Evolutionary conservation across 352 stramenopile genomes (phyloP).

Genomic region (Pythium grandisporangium): DNA sequence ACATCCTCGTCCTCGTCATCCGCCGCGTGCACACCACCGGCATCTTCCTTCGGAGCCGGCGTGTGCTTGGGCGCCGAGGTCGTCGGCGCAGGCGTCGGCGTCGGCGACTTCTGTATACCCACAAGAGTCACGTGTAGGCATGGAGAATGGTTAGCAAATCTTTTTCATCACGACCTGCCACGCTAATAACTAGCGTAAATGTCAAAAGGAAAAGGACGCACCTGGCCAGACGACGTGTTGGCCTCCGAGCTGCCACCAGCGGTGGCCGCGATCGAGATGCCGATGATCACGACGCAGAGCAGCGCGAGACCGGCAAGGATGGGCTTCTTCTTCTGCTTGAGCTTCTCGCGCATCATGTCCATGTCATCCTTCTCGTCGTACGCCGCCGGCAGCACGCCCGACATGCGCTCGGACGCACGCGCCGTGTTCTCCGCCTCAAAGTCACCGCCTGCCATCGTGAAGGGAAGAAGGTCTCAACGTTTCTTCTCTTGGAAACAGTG

Average conservation of each 20-base stretch:
- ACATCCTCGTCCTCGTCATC: too few relatives aligned
- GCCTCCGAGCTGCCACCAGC: slow-evolving; percentile 6
- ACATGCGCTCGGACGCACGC: slow-evolving; percentile 20
- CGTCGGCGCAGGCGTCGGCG: slow-evolving; percentile 5
- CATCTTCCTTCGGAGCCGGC: neutral
- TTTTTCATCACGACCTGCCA: slow-evolving; percentile 4
- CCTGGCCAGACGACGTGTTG: slow-evolving; percentile 26
- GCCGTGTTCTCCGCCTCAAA: slow-evolving; percentile 29
- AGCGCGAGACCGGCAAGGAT: slow-evolving; percentile 52
- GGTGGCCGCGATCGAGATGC: slow-evolving; percentile 24
- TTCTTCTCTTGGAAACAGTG: too few relatives aligned
- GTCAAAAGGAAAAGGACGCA: slow-evolving; percentile 10
- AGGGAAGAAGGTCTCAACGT: too few relatives aligned
- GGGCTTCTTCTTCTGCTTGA: slow-evolving; percentile 47
- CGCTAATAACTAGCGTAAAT: neutral
- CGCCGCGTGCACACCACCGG: slow-evolving; percentile 13
- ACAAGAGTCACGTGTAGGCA: too few relatives aligned
- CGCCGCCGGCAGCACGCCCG: slow-evolving; percentile 13
- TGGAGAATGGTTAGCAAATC: too few relatives aligned
- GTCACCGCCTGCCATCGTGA: too few relatives aligned
- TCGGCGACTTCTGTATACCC: too few relatives aligned
- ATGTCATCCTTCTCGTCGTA: slow-evolving; percentile 57
- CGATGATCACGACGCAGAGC: slow-evolving; percentile 39
- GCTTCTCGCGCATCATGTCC: slow-evolving; percentile 24
- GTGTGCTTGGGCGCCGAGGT: neutral